These are phyloP conservation scores for Xylariaceae sp. DNA, from an alignment of 2,329 filamentous ascomycete species.

Conservation along the genomic window DNA sequence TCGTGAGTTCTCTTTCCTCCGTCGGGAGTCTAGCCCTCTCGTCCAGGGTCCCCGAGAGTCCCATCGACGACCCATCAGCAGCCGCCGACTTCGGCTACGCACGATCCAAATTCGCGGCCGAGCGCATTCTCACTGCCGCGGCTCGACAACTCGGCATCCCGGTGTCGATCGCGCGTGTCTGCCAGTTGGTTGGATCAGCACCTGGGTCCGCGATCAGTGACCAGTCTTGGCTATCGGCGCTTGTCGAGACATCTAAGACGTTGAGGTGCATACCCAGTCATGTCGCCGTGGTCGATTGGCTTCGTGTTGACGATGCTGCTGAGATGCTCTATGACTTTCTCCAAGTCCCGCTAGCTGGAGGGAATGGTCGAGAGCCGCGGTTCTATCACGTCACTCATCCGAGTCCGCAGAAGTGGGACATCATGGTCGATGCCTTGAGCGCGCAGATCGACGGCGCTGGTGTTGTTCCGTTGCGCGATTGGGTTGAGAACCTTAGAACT, in stretches of 20 bases:
- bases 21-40: not conserved
- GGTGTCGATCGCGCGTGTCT: slow-evolving; percentile 17
- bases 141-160: slow-evolving; percentile 6
- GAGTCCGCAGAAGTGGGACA: not conserved
- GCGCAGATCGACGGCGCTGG: not conserved
- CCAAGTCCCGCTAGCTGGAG: not conserved
- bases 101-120: slow-evolving; percentile 20
- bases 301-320: slow-evolving; percentile 16
- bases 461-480: not conserved
- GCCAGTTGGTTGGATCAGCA: slow-evolving; percentile 18
- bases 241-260: slow-evolving; percentile 16
- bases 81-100: slow-evolving; percentile 19
- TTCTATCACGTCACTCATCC: not conserved
- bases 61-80: slow-evolving; percentile 10
- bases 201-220: slow-evolving; percentile 14
- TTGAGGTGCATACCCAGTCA: slow-evolving; percentile 9
- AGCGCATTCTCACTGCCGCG: slow-evolving; percentile 16
- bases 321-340: not conserved
- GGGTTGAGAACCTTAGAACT: not conserved
- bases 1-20: slow-evolving; percentile 19
- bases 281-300: slow-evolving; percentile 16
- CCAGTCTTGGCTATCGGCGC: slow-evolving; percentile 22
- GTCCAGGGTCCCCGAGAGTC: not conserved
- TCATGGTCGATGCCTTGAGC: not conserved
- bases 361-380: not conserved